A percentile compares a stretch with the other conserved stretches of the same genome.
phyloP scores from a whole-genome alignment of 768 basidiomycete species.

The Candolleomyces aberdarensis region DNA sequence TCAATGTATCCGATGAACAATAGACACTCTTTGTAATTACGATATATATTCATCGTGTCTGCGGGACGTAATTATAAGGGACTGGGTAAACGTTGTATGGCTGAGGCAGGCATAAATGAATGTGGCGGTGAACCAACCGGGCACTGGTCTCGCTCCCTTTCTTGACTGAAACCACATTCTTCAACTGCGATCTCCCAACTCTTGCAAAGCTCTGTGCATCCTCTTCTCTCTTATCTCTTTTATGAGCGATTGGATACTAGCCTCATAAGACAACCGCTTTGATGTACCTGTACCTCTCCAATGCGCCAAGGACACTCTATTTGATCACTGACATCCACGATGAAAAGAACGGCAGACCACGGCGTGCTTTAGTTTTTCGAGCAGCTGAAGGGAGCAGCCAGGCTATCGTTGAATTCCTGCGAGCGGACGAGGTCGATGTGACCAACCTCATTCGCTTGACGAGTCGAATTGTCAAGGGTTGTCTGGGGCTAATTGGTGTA shows the following conservation, averaged over 20 bases:
- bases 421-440: slow-evolving; percentile 68
- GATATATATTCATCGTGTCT: slow-evolving; percentile 8
- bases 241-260: not conserved
- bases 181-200: not conserved
- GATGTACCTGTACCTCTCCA: slow-evolving; percentile 77
- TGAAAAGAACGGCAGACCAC: slow-evolving; percentile 57
- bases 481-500: slow-evolving; percentile 76
- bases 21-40: slow-evolving; percentile 12
- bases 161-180: no score
- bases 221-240: not conserved
- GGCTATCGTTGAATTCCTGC: slow-evolving; percentile 85
- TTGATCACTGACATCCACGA: slow-evolving; percentile 70
- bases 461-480: slow-evolving; percentile 75
- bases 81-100: not conserved
- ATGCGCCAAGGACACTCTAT: slow-evolving; percentile 66
- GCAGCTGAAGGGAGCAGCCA: slow-evolving; percentile 53
- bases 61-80: not conserved
- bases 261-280: slow-evolving; percentile 1
- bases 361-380: slow-evolving; percentile 69
- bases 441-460: slow-evolving; percentile 61
- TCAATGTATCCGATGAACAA: not conserved
- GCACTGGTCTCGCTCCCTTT: no score
- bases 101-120: no score
- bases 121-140: no score
- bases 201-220: not conserved